Base-by-base conservation (phyloP, 1,139 yeast genomes). In the Zygoascus hellenicus region DNA sequence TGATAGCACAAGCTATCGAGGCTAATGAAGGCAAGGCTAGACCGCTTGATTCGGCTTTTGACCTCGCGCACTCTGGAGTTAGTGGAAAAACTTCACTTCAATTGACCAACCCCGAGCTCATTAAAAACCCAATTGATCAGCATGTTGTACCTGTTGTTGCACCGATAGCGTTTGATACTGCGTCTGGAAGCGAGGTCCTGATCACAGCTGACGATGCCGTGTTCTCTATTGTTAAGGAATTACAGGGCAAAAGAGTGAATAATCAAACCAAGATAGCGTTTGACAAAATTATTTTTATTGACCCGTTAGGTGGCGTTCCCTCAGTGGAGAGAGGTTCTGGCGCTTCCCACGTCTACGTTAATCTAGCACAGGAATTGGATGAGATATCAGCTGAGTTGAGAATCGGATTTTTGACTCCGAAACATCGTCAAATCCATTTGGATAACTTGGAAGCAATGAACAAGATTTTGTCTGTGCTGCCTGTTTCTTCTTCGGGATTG, bases 261-360 rank as follows among this genome's bases (percentile, higher is more conserved):
- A 48, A 51, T 5, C 43, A 54, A 51, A 56, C 57, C 10, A 54
- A 73, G n/a, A 63, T 79, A 9, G 70, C 82, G 0, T 75, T 92
- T 30, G 97, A 92, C 54, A 92, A 92, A 56, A 67, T 92, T 29
- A 79, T 92, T 7, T 78, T 83, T 54, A 70, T 92, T 29, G 97
- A 89, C 56, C 79, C 81, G 0, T 63, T 76, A 11, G 98, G 98
- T 1, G 98, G 98, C 0, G 83, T 88, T 9, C 97, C 97, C 0
- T 83, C 95, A 0, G 71, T 81, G 31, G 96, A 89, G 60, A 71
- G 97, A 52, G 55, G 56, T 13, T 55, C 57, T 2, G 57, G 57
- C 29, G 80, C 92, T 3, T 79, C 96, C 19, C 98, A 92, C 66
- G 95, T 92, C 0, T 84, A 83, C 52, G 81, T 92, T 52, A 92